phyloP scores from a whole-genome alignment of 768 basidiomycete species.

The Russula vinacea region DNA sequence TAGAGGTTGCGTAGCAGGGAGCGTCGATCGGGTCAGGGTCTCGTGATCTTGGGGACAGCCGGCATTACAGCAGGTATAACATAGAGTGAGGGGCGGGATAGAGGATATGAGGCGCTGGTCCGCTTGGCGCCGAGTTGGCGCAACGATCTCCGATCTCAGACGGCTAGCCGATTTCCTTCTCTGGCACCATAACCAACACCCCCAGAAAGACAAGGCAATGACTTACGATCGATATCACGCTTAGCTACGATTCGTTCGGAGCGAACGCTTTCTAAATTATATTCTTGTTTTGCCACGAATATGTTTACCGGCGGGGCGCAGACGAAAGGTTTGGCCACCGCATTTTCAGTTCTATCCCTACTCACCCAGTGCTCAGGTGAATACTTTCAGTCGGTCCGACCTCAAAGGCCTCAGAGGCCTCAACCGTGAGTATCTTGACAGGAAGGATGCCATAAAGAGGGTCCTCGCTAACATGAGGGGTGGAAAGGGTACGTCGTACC shows the following conservation, averaged over 20 bases:
- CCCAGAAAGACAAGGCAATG: too few species aligned
- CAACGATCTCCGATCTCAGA: too few species aligned
- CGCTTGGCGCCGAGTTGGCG: too few species aligned
- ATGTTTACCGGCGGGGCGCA: conserved; percentile 31
- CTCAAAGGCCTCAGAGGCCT: too few species aligned
- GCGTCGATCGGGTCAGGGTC: conserved; percentile 37
- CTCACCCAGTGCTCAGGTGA: conserved; percentile 59
- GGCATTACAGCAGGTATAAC: not conserved
- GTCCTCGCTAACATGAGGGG: conserved; percentile 99
- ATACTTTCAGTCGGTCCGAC: conserved; percentile 95
- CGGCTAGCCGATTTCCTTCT: too few species aligned
- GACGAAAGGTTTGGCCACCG: conserved; percentile 31
- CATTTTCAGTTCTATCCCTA: too few species aligned
- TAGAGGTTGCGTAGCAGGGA: conserved; percentile 64
- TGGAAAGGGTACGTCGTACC: conserved; percentile 74
- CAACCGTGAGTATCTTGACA: conserved; percentile 89
- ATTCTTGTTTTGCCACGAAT: conserved; percentile 16
- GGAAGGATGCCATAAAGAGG: conserved; percentile 98
- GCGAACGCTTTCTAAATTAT: not conserved
- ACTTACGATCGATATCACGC: too few species aligned
- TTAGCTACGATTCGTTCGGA: not conserved
- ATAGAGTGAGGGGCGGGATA: not conserved
- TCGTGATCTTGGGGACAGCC: conserved; percentile 18
- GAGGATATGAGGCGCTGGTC: too few species aligned
- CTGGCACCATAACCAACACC: too few species aligned